Conservation (phyloP, 305 asterid genomes). For the Fraxinus greggii region DNA sequence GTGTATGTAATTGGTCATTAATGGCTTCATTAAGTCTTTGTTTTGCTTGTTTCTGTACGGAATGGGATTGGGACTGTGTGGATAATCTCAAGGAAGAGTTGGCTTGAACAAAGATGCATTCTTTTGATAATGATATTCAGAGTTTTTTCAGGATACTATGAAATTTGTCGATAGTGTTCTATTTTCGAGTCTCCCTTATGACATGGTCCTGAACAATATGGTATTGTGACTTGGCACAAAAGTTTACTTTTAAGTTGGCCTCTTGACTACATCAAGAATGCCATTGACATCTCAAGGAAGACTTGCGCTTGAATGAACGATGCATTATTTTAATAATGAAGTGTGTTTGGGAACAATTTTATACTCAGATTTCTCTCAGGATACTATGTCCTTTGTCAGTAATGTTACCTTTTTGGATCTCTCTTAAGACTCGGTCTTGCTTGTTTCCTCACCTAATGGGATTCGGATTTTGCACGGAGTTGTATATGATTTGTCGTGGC, state of each 20-base stretch:
- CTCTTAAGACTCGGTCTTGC: conserved; percentile 28
- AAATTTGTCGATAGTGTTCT: not conserved
- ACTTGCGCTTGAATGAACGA: not conserved
- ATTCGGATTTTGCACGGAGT: conserved; percentile 23
- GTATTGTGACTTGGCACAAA: not conserved
- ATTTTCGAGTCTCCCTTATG: not conserved
- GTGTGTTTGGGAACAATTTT: not conserved
- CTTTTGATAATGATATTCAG: not conserved
- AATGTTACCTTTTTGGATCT: conserved; percentile 10
- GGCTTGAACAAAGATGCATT: conserved; percentile 5
- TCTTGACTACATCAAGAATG: not conserved
- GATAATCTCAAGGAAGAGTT: not conserved
- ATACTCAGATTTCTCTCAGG: conserved; percentile 6
- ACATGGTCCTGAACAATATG: not conserved
- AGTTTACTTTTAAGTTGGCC: not conserved
- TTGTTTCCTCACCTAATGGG: conserved; percentile 7
- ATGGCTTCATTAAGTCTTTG: conserved; percentile 24
- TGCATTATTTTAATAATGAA: not conserved
- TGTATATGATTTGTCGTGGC: conserved; percentile 26
- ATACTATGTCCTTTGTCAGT: conserved; percentile 15
- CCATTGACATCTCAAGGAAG: conserved; percentile 5
- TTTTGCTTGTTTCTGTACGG: conserved; percentile 18
- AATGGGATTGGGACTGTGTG: conserved; percentile 10
- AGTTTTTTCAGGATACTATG: not conserved
- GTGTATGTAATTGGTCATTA: conserved; percentile 13